phyloP scores from a whole-genome alignment of 306 rosid genomes.

The Notholithocarpus densiflorus region DNA sequence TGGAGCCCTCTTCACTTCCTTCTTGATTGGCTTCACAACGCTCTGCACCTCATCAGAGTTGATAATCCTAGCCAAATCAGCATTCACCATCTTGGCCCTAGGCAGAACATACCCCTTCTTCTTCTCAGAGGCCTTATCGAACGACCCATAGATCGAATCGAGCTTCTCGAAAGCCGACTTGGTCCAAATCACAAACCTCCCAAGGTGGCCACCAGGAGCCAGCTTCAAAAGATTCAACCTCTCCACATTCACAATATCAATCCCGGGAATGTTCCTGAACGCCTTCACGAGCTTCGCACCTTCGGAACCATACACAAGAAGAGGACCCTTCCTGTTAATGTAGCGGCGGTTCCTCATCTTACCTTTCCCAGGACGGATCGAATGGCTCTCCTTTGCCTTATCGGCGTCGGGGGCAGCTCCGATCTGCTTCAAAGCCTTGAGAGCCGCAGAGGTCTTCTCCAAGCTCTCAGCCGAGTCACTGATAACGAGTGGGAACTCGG shows the following conservation, averaged over 20 bases:
- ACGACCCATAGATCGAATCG: conserved; percentile 76
- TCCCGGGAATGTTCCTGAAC: conserved; percentile 70
- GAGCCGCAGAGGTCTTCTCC: conserved; percentile 69
- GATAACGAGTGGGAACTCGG: conserved; percentile 70
- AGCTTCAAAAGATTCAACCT: conserved; percentile 68
- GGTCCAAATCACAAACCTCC: conserved; percentile 83
- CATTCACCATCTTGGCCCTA: conserved; percentile 71
- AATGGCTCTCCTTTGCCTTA: conserved; percentile 69
- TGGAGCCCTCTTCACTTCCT: conserved; percentile 51
- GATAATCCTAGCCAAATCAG: conserved; percentile 74
- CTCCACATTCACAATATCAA: conserved; percentile 70
- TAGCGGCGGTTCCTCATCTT: conserved; percentile 82
- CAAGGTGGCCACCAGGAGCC: conserved; percentile 89
- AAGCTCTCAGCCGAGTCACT: conserved; percentile 70
- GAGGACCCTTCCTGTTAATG: conserved; percentile 70
- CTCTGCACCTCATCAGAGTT: conserved; percentile 87
- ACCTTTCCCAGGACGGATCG: conserved; percentile 79
- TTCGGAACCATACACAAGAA: conserved; percentile 69
- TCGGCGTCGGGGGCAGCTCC: conserved; percentile 70
- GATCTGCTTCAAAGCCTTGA: conserved; percentile 63
- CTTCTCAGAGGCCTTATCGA: conserved; percentile 69
- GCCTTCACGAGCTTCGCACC: conserved; percentile 84
- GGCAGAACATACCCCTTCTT: conserved; percentile 69
- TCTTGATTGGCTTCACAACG: conserved; percentile 77
- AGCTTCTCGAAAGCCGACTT: conserved; percentile 86